Percentiles rank a stretch among this genome's conserved stretches.
These are phyloP conservation scores for Boehmeria nivea DNA, from an alignment of 306 rosid genomes.

Conservation along the genomic window DNA sequence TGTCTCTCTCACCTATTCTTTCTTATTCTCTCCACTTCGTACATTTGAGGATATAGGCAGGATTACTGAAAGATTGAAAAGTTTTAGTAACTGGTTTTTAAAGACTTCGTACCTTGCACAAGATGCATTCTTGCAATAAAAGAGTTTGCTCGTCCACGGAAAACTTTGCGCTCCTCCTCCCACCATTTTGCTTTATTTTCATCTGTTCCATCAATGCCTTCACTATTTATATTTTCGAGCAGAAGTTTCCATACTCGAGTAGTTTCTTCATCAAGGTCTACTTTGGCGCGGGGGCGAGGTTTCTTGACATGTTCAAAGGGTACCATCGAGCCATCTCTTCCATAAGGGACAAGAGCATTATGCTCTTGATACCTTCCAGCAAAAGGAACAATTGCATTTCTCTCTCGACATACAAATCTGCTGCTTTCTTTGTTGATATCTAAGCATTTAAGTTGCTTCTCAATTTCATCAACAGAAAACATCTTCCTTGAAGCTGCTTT, in stretches of 20 bases:
- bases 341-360: constrained; percentile 40
- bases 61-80: constrained; percentile 1
- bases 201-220: constrained; percentile 88
- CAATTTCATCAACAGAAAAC: constrained; percentile 37
- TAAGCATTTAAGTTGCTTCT: constrained; percentile 48
- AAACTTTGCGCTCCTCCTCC: constrained; percentile 93
- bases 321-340: constrained; percentile 51
- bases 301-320: constrained; percentile 63
- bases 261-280: constrained; percentile 90
- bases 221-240: constrained; percentile 71
- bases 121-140: constrained; percentile 97
- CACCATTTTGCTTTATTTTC: constrained; percentile 86
- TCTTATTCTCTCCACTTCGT: neutral
- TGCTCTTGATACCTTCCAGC: constrained; percentile 31
- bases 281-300: constrained; percentile 75
- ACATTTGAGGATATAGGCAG: neutral
- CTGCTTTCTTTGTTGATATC: constrained; percentile 49
- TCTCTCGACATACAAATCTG: constrained; percentile 28
- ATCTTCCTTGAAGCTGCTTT: constrained; percentile 17
- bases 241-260: constrained; percentile 92
- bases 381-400: constrained; percentile 50
- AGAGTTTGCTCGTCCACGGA: constrained; percentile 87
- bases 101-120: constrained; percentile 78
- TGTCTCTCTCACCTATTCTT: neutral
- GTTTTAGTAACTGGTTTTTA: too few species aligned